Conservation (phyloP, 2,329 filamentous ascomycete genomes). For the Neofusicoccum laricinum region DNA sequence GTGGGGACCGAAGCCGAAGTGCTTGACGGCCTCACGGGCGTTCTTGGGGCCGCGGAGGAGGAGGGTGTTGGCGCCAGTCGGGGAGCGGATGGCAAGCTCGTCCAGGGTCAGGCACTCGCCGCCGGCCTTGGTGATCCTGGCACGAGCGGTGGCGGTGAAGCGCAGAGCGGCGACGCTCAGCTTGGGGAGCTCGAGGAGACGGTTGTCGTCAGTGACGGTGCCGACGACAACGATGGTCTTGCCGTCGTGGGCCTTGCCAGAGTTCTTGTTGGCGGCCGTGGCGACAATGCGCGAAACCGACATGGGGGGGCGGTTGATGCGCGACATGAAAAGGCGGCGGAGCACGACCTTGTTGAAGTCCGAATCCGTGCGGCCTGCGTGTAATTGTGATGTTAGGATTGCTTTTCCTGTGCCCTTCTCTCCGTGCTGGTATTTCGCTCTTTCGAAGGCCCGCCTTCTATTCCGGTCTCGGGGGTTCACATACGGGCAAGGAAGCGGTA, state of each 20-base stretch:
- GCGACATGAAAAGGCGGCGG: slow-evolving; percentile 96
- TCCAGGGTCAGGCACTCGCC: slow-evolving; percentile 95
- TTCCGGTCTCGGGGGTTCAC: slow-evolving; percentile 36
- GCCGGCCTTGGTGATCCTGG: slow-evolving; percentile 87
- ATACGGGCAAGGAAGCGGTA: slow-evolving; percentile 96
- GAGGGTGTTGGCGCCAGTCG: slow-evolving; percentile 94
- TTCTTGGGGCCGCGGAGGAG: slow-evolving; percentile 98
- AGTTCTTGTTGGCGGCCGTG: slow-evolving; percentile 51
- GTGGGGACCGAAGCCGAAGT: slow-evolving; percentile 98
- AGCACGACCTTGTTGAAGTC: slow-evolving; percentile 99
- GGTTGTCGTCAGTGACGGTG: slow-evolving; percentile 97
- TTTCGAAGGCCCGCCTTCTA: neutral
- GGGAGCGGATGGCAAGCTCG: slow-evolving; percentile 91
- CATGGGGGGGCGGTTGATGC: slow-evolving; percentile 86
- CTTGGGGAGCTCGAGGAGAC: slow-evolving; percentile 80
- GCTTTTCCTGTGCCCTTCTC: neutral
- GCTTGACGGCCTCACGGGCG: slow-evolving; percentile 94
- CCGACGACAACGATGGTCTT: slow-evolving; percentile 92
- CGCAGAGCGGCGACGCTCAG: slow-evolving; percentile 88
- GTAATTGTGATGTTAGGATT: neutral
- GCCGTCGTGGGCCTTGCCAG: slow-evolving; percentile 58
- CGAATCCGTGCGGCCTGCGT: slow-evolving; percentile 84
- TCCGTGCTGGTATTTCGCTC: neutral
- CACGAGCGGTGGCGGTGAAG: slow-evolving; percentile 94
- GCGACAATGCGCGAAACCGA: slow-evolving; percentile 87